phyloP scores from a whole-genome alignment of 805 yeast genomes.

The Yarrowia deformans region DNA sequence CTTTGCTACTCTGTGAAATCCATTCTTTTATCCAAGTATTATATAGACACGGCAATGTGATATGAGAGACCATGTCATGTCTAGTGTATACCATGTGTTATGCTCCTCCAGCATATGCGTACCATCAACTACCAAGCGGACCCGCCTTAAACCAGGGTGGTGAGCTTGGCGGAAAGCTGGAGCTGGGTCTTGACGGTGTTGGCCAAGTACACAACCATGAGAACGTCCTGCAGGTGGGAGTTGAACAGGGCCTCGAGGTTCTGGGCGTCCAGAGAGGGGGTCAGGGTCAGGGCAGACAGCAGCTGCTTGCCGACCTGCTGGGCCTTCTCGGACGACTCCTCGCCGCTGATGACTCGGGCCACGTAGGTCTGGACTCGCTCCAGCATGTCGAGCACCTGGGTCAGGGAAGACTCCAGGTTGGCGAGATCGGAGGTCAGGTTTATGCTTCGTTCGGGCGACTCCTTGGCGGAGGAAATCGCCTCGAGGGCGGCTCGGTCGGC shows the following conservation, averaged over 20 bases:
- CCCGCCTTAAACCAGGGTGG: slow-evolving; percentile 56
- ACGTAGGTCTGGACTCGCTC: slow-evolving; percentile 53
- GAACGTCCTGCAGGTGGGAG: slow-evolving; percentile 77
- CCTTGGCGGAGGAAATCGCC: slow-evolving; percentile 50
- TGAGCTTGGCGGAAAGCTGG: slow-evolving; percentile 76
- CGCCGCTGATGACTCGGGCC: slow-evolving; percentile 44
- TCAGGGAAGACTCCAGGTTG: slow-evolving; percentile 50
- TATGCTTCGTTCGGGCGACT: slow-evolving; percentile 48
- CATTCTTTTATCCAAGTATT: slow-evolving; percentile 18
- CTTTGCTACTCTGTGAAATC: slow-evolving; percentile 1
- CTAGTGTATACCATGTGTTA: slow-evolving; percentile 3
- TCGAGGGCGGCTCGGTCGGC: slow-evolving; percentile 55
- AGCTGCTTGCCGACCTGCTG: slow-evolving; percentile 69
- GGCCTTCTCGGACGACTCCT: slow-evolving; percentile 46
- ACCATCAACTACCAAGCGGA: not conserved
- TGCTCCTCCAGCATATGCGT: slow-evolving; percentile 19
- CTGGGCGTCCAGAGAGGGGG: slow-evolving; percentile 55
- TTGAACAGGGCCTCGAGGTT: slow-evolving; percentile 67
- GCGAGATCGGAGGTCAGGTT: slow-evolving; percentile 49
- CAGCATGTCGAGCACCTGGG: slow-evolving; percentile 52
- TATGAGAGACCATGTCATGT: not conserved
- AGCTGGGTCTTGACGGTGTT: slow-evolving; percentile 85
- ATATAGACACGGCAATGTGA: not conserved
- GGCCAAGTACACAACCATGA: slow-evolving; percentile 82
- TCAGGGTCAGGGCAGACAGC: slow-evolving; percentile 55